phyloP scores from a whole-genome alignment of 2,329 filamentous ascomycete species.

The Pseudodiploospora longispora region DNA sequence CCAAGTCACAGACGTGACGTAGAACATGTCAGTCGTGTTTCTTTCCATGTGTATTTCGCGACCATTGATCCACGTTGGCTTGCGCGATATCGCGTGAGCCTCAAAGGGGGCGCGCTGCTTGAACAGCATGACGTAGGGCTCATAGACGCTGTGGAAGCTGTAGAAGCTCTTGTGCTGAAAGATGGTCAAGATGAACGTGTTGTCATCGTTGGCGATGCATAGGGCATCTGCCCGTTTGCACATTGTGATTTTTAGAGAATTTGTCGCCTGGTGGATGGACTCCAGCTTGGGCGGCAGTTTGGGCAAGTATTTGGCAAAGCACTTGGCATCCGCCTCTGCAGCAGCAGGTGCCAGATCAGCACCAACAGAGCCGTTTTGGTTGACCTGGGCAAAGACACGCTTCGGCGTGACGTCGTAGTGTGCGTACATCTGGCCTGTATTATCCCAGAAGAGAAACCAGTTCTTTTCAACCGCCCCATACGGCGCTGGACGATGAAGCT shows the following conservation, averaged over 20 bases:
- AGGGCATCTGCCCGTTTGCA: slow-evolving; percentile 37
- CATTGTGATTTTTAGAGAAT: slow-evolving; percentile 47
- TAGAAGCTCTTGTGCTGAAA: slow-evolving; percentile 47
- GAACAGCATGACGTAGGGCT: slow-evolving; percentile 48
- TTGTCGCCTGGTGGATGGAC: slow-evolving; percentile 52
- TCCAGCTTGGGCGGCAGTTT: slow-evolving; percentile 25
- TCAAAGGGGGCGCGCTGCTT: slow-evolving; percentile 38
- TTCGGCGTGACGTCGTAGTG: slow-evolving; percentile 46
- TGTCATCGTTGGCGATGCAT: slow-evolving; percentile 34
- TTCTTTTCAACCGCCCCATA: slow-evolving; percentile 48
- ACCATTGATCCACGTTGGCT: slow-evolving; percentile 49
- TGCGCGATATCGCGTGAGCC: slow-evolving; percentile 38
- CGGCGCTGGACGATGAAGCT: slow-evolving; percentile 42
- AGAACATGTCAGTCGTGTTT: slow-evolving; percentile 45
- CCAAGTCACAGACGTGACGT: slow-evolving; percentile 51
- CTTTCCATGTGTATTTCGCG: slow-evolving; percentile 25
- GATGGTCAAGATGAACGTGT: slow-evolving; percentile 48
- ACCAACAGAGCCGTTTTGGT: slow-evolving; percentile 36
- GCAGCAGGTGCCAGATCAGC: slow-evolving; percentile 33
- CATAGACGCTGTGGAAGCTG: slow-evolving; percentile 42
- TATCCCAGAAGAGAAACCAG: slow-evolving; percentile 55
- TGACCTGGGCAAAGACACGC: slow-evolving; percentile 40
- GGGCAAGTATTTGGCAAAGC: slow-evolving; percentile 39
- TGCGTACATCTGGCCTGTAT: slow-evolving; percentile 33
- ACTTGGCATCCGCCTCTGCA: slow-evolving; percentile 33